Conservation (phyloP, 2,329 filamentous ascomycete species). For the Alternaria sp. region DNA sequence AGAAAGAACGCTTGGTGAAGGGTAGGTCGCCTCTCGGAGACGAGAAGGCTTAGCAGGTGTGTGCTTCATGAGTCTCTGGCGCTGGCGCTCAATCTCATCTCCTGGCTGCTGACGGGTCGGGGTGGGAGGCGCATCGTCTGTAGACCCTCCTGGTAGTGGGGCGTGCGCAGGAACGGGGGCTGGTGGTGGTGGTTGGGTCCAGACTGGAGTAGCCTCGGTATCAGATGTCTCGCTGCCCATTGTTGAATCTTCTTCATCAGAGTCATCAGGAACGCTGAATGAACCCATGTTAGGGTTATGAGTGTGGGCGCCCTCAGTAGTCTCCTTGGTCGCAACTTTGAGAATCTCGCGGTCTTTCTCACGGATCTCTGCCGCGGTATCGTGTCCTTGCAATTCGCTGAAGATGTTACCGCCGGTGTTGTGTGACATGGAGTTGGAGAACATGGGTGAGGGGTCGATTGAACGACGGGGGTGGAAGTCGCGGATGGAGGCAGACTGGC, state of each 20-base stretch:
- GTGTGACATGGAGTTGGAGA: constrained; percentile 26
- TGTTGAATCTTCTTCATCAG: constrained; percentile 29
- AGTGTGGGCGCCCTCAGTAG: neutral
- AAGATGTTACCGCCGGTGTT: constrained; percentile 42
- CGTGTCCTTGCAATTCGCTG: constrained; percentile 31
- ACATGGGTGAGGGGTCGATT: constrained; percentile 44
- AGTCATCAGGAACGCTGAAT: constrained; percentile 36
- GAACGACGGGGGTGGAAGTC: constrained; percentile 44
- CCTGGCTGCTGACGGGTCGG: constrained; percentile 20
- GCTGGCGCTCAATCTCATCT: constrained; percentile 40
- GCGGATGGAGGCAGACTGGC: constrained; percentile 29
- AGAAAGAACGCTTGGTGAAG: constrained; percentile 41
- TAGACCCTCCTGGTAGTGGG: constrained; percentile 33
- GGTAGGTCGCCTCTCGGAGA: constrained; percentile 44
- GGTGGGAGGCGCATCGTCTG: constrained; percentile 3
- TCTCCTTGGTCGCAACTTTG: constrained; percentile 22
- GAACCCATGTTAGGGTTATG: constrained; percentile 26
- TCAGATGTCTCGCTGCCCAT: constrained; percentile 25
- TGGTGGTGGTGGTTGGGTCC: constrained; percentile 48
- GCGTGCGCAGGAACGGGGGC: constrained; percentile 47
- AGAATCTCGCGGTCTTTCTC: constrained; percentile 27
- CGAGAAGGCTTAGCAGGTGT: constrained; percentile 46
- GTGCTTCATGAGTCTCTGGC: constrained; percentile 43
- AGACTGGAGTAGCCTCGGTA: constrained; percentile 30
- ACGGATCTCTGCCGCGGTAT: constrained; percentile 18